phyloP scores from a whole-genome alignment of 2,329 filamentous ascomycete genomes.

The Hymenoscyphus salicellus region DNA sequence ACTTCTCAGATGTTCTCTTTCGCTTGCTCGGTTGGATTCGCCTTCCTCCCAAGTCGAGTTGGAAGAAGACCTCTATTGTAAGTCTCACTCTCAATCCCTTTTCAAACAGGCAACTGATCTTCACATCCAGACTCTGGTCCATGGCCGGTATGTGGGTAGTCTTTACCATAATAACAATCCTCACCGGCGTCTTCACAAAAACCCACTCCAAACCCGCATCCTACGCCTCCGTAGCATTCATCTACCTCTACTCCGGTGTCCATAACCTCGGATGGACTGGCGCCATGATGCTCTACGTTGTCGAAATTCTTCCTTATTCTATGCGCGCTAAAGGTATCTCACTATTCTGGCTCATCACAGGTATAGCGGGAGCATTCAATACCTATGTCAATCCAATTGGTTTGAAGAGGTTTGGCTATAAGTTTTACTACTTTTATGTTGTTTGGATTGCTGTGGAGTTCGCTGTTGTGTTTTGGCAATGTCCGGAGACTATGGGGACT shows the following conservation, averaged over 20 bases:
- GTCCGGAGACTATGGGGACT: slow-evolving; percentile 23
- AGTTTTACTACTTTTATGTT: slow-evolving; percentile 41
- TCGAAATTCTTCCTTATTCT: slow-evolving; percentile 42
- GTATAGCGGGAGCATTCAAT: slow-evolving; percentile 35
- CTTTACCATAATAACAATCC: slow-evolving; percentile 33
- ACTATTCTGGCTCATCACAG: slow-evolving; percentile 42
- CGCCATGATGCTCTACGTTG: slow-evolving; percentile 43
- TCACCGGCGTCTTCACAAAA: slow-evolving; percentile 22
- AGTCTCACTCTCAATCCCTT: background rate
- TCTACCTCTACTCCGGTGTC: slow-evolving; percentile 46
- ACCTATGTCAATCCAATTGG: slow-evolving; percentile 46
- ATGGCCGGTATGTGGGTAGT: slow-evolving; percentile 33
- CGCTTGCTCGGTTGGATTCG: slow-evolving; percentile 47
- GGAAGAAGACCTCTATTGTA: slow-evolving; percentile 23
- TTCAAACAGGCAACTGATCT: background rate
- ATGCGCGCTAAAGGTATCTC: slow-evolving; percentile 40
- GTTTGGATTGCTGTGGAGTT: slow-evolving; percentile 58
- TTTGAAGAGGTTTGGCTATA: slow-evolving; percentile 39
- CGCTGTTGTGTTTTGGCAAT: slow-evolving; percentile 59
- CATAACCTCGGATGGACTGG: slow-evolving; percentile 54
- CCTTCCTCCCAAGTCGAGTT: slow-evolving; percentile 40
- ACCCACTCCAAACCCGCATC: slow-evolving; percentile 27
- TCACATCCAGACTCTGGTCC: slow-evolving; percentile 11
- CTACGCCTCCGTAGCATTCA: slow-evolving; percentile 37
- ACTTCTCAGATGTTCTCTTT: slow-evolving; percentile 31